Evolutionary conservation across 306 rosid genomes (phyloP), one percentile per base, ranked within the genome.

Genomic region (Trifolium fragiferum): DNA sequence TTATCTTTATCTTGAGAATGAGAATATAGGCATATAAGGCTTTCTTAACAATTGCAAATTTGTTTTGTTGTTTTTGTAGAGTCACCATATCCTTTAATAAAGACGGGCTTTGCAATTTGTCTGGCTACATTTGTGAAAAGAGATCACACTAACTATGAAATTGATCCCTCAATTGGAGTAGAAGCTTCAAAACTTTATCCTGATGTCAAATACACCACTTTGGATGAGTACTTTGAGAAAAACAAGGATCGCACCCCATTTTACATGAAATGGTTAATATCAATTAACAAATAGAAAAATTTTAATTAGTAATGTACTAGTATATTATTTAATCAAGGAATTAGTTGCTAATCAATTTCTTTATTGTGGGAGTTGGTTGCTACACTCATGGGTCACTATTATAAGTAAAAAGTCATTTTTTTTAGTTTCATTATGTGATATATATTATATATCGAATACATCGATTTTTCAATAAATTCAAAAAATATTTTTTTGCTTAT

Each of bases 121-220:
- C 90, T 77, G 60, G 54, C 89, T 4, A 79, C 76, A 0, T 86
- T 62, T 23, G 86, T 87, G 78, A 81, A 79, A 53, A 89, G 84
- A 66, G 87, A 72, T 54, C 79, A 91, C 7, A 86, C 86, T 0
- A 91, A 83, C 85, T 89, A 79, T 47, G 89, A 85, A 64, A 66
- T 91, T 10, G 90, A 89, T 32, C 78, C 90, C 10, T 81, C 77
- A 3, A 75, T 89, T 64, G 94, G 92, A 21, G 86, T 86, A 11
- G 94, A 89, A 79, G 94, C 94, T 76, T 58, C 83, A 13, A 81
- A 64, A 49, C 87, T 87, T 4, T 90, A 89, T 11, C 87, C 97
- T 21, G 90, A 89, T 76, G 88, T 89, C 19, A 83, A 89, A 15
- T 87, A 81, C 84, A 86, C 85, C 11, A 81, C 89, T 19, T 84